Evolutionary conservation across 164 flowering plant genomes (phyloP).

Genomic region (Nymphaea colorata): DNA sequence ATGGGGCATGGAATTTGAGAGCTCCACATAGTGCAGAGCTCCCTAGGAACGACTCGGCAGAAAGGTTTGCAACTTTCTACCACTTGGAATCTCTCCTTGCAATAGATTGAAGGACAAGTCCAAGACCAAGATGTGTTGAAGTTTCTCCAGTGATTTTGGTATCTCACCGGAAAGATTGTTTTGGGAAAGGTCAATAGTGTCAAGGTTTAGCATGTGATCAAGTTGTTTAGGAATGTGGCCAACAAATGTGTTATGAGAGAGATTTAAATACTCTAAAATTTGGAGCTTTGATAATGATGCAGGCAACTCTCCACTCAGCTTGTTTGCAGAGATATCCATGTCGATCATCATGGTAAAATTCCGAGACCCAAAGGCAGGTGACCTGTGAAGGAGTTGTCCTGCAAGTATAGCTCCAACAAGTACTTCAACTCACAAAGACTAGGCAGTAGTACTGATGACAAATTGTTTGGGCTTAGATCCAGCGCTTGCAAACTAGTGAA

Average conservation of each 20-base stretch:
- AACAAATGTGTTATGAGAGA: not conserved
- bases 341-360: not conserved
- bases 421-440: not conserved
- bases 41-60: not conserved
- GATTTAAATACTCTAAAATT: not conserved
- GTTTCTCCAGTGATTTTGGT: not conserved
- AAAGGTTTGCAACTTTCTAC: not conserved
- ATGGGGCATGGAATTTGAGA: not conserved
- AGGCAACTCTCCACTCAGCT: not conserved
- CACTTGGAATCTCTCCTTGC: slow-evolving; percentile 3
- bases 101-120: slow-evolving; percentile 5
- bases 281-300: not conserved
- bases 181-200: not conserved
- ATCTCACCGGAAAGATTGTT: slow-evolving; percentile 1
- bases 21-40: slow-evolving; percentile 2
- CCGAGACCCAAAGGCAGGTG: not conserved
- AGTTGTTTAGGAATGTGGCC: not conserved
- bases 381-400: not conserved
- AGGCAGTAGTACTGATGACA: not conserved
- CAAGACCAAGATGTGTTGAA: not conserved
- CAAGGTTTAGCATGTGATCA: not conserved
- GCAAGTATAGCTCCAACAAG: not conserved
- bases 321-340: not conserved
- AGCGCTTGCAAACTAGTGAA: not conserved
- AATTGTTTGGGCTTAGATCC: not conserved